A percentile compares a stretch with the other conserved stretches of the same genome.
Evolutionary conservation across 768 basidiomycete species (phyloP).

Genomic region (Lentinula lateritia): DNA sequence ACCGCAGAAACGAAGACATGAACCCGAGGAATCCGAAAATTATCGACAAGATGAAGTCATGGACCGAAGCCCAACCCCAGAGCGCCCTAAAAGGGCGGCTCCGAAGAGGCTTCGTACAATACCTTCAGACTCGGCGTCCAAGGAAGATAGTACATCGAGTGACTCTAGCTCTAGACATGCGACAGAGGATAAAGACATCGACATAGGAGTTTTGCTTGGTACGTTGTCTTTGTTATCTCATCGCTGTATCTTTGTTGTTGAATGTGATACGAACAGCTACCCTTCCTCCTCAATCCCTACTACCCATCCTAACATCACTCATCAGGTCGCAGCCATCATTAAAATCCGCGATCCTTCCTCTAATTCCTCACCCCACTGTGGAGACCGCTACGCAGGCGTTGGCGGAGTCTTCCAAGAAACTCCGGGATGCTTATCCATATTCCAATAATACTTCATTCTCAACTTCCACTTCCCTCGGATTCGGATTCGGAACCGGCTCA

Average conservation of each 20-base stretch:
- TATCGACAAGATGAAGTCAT: slow-evolving; percentile 59
- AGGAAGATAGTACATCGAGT: slow-evolving; percentile 39
- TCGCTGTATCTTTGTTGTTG: slow-evolving; percentile 3
- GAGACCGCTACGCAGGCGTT: slow-evolving; percentile 69
- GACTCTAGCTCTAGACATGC: slow-evolving; percentile 46
- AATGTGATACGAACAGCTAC: slow-evolving; percentile 47
- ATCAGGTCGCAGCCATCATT: slow-evolving; percentile 63
- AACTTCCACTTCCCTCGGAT: slow-evolving; percentile 10
- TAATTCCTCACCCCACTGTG: slow-evolving; percentile 82
- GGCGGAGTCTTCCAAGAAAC: slow-evolving; percentile 60
- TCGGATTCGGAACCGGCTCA: slow-evolving; percentile 19
- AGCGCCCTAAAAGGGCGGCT: slow-evolving; percentile 62
- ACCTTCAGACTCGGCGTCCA: slow-evolving; percentile 24
- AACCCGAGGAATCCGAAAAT: slow-evolving; percentile 57
- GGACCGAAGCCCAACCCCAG: slow-evolving; percentile 84
- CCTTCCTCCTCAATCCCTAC: slow-evolving; percentile 69
- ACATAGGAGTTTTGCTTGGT: slow-evolving; percentile 80
- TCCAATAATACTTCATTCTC: slow-evolving; percentile 43
- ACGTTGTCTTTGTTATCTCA: slow-evolving; percentile 18
- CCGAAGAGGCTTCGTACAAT: slow-evolving; percentile 61
- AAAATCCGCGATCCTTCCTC: slow-evolving; percentile 63
- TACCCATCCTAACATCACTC: slow-evolving; percentile 68
- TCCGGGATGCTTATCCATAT: slow-evolving; percentile 82
- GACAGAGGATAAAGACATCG: slow-evolving; percentile 56
- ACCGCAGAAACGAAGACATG: slow-evolving; percentile 58